phyloP scores from a whole-genome alignment of 1,139 yeast species.

The Protomyces gravidus region DNA sequence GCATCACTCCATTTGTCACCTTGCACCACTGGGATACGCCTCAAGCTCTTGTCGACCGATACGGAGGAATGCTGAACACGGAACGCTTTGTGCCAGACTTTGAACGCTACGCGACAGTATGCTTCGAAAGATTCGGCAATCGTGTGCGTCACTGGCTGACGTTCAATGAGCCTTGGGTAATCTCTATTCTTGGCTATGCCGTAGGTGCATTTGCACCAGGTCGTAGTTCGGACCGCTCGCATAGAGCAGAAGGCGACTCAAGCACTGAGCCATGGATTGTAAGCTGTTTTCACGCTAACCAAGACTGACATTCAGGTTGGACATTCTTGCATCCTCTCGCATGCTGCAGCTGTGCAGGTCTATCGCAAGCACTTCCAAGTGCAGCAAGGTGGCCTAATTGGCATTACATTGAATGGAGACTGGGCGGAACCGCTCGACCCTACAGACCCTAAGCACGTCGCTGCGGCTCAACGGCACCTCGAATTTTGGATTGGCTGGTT shows the following conservation, averaged over 20 bases:
- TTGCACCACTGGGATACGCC: slow-evolving; percentile 45
- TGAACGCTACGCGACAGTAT: slow-evolving; percentile 41
- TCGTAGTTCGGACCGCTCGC: slow-evolving; percentile 7
- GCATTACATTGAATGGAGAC: slow-evolving; percentile 16
- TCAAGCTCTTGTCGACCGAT: slow-evolving; percentile 36
- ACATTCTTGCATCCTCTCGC: slow-evolving; percentile 41
- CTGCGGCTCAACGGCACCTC: slow-evolving; percentile 35
- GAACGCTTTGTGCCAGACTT: slow-evolving; percentile 41
- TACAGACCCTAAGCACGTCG: slow-evolving; percentile 36
- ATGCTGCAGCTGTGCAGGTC: slow-evolving; percentile 40
- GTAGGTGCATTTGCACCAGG: slow-evolving; percentile 19
- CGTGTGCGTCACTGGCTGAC: slow-evolving; percentile 43
- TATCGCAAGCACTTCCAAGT: slow-evolving; percentile 41
- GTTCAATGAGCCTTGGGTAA: slow-evolving; percentile 42
- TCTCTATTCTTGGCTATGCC: slow-evolving; percentile 28
- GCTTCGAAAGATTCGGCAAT: slow-evolving; percentile 42
- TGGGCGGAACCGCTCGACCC: slow-evolving; percentile 27
- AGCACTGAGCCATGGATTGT: slow-evolving; percentile 9
- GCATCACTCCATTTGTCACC: slow-evolving; percentile 42
- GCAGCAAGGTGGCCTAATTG: slow-evolving; percentile 36
- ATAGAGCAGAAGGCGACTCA: slow-evolving; percentile 23
- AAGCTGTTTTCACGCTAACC: not conserved
- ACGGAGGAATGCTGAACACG: slow-evolving; percentile 40
- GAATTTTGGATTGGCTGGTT: slow-evolving; percentile 40
- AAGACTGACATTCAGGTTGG: slow-evolving; percentile 31